Percentiles rank a stretch among this genome's conserved stretches.
phyloP scores from a whole-genome alignment of 306 rosid species.

The Vigna reflexopilosa region DNA sequence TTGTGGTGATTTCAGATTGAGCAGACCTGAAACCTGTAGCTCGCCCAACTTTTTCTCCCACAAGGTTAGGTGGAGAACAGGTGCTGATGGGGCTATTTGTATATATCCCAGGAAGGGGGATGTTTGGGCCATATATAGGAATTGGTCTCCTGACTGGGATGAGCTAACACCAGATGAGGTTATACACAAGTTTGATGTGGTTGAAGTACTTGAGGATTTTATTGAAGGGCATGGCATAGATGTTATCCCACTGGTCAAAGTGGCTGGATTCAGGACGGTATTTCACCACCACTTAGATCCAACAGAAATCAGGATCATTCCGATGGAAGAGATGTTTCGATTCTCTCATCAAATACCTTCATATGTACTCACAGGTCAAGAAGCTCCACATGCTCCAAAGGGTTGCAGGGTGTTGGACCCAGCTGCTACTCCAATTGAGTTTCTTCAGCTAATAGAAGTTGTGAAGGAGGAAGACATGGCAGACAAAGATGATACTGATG shows the following conservation, averaged over 20 bases:
- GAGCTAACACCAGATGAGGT: slow-evolving; percentile 73
- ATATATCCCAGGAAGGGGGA: slow-evolving; percentile 85
- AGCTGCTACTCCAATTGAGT: slow-evolving; percentile 80
- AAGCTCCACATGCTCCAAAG: slow-evolving; percentile 76
- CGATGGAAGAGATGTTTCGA: slow-evolving; percentile 75
- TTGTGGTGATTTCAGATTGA: slow-evolving; percentile 74
- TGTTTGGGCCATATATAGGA: slow-evolving; percentile 92
- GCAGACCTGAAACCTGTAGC: slow-evolving; percentile 57
- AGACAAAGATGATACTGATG: slow-evolving; percentile 42
- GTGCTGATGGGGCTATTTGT: slow-evolving; percentile 61
- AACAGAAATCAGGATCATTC: slow-evolving; percentile 62
- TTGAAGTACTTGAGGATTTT: slow-evolving; percentile 79
- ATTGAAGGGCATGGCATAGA: slow-evolving; percentile 70
- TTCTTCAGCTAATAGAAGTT: slow-evolving; percentile 68
- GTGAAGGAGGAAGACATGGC: slow-evolving; percentile 55
- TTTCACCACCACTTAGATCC: slow-evolving; percentile 76
- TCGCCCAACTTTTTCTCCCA: slow-evolving; percentile 80
- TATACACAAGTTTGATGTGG: slow-evolving; percentile 76
- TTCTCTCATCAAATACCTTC: slow-evolving; percentile 94
- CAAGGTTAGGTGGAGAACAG: slow-evolving; percentile 76
- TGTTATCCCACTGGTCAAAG: slow-evolving; percentile 81
- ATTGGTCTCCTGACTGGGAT: slow-evolving; percentile 91
- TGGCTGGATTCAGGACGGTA: slow-evolving; percentile 86
- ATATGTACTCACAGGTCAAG: slow-evolving; percentile 68
- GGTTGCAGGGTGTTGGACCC: slow-evolving; percentile 97